Percentiles rank a stretch among this genome's conserved stretches.
These are phyloP conservation scores for Pichia sporocuriosa DNA, from an alignment of 805 yeast species.

Conservation along the genomic window DNA sequence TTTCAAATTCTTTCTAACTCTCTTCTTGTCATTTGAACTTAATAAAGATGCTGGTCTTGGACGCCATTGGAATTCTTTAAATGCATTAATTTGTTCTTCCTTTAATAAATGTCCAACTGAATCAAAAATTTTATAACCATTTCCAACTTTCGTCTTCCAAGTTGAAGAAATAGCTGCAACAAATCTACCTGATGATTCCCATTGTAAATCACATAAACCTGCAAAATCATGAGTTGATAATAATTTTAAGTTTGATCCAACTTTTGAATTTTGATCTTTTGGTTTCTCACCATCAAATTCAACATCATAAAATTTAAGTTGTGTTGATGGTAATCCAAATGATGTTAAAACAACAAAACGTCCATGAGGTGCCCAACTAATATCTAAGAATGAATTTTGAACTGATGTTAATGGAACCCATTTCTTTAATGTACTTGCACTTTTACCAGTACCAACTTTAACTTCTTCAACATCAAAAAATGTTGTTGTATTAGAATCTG, in stretches of 20 bases:
- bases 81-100: slow-evolving; percentile 73
- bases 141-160: slow-evolving; percentile 79
- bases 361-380: slow-evolving; percentile 90
- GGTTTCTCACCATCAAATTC: slow-evolving; percentile 65
- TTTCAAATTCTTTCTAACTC: slow-evolving; percentile 81
- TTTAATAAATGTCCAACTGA: slow-evolving; percentile 70
- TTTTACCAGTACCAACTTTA: slow-evolving; percentile 33
- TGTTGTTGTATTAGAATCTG: slow-evolving; percentile 54
- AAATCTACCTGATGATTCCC: slow-evolving; percentile 97
- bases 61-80: slow-evolving; percentile 92
- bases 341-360: slow-evolving; percentile 63
- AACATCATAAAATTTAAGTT: slow-evolving; percentile 78
- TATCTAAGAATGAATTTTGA: slow-evolving; percentile 49
- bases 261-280: slow-evolving; percentile 39
- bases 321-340: slow-evolving; percentile 38
- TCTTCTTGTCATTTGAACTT: slow-evolving; percentile 74
- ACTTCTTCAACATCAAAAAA: slow-evolving; percentile 76
- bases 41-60: slow-evolving; percentile 86
- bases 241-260: slow-evolving; percentile 51
- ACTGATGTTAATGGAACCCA: slow-evolving; percentile 49
- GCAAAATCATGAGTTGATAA: slow-evolving; percentile 58
- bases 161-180: slow-evolving; percentile 82
- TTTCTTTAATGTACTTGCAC: slow-evolving; percentile 20
- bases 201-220: slow-evolving; percentile 75
- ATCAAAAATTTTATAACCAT: slow-evolving; percentile 86